Percentiles rank a stretch among this genome's conserved stretches.
phyloP scores from a whole-genome alignment of 495 filamentous ascomycete genomes.

The Platismatia glauca region DNA sequence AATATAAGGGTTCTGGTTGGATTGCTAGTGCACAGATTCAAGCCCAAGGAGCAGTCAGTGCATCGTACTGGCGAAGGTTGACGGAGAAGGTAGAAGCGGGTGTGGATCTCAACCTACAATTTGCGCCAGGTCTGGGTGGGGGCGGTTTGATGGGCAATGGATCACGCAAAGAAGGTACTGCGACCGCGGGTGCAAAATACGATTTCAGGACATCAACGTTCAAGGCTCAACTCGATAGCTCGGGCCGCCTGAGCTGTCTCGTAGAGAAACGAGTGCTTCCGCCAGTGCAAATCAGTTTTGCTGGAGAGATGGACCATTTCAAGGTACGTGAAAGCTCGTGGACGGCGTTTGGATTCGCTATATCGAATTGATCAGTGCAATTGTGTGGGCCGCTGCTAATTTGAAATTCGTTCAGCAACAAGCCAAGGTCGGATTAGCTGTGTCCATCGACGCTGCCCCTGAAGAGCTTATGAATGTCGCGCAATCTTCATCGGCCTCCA shows the following conservation, averaged over 20 bases:
- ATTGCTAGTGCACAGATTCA: constrained; percentile 80
- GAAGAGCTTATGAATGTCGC: constrained; percentile 92
- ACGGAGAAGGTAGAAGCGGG: constrained; percentile 96
- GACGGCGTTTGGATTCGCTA: background rate
- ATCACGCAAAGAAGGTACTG: constrained; percentile 71
- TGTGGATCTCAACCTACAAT: constrained; percentile 84
- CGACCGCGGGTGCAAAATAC: constrained; percentile 92
- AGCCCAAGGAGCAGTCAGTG: constrained; percentile 71
- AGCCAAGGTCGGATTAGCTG: constrained; percentile 87
- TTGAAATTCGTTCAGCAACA: constrained; percentile 56
- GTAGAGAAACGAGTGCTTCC: constrained; percentile 92
- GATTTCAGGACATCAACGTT: constrained; percentile 93
- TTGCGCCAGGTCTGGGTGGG: constrained; percentile 51
- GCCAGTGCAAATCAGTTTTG: constrained; percentile 83
- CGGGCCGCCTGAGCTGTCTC: constrained; percentile 84
- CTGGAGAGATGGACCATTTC: constrained; percentile 92
- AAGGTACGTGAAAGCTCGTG: constrained; percentile 50
- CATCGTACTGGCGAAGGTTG: constrained; percentile 90
- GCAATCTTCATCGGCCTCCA: constrained; percentile 31
- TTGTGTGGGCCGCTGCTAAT: background rate
- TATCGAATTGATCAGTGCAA: constrained; percentile 23
- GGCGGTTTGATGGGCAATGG: constrained; percentile 61
- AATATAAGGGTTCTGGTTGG: constrained; percentile 86
- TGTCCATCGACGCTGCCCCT: constrained; percentile 81
- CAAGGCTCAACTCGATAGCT: constrained; percentile 89